Evolutionary conservation across 345 rosid genomes (phyloP).

Genomic region (Eucalyptus tenuipes): DNA sequence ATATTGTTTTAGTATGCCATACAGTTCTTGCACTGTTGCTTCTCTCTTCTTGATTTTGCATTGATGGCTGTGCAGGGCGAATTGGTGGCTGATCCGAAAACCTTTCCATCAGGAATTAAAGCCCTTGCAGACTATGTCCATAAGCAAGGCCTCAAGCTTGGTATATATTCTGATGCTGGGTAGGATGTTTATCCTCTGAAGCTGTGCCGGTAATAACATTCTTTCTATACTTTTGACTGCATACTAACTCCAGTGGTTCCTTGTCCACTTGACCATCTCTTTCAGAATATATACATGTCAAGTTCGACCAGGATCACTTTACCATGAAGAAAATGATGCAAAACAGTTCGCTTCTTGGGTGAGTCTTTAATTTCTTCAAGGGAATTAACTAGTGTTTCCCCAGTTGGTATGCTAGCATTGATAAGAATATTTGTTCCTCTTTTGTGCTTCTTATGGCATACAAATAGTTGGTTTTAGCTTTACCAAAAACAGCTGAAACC

Average conservation of each 20-base stretch:
- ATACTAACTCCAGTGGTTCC: background rate
- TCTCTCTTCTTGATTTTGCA: background rate
- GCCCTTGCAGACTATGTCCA: slow-evolving; percentile 81
- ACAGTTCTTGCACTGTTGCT: background rate
- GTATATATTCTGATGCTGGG: slow-evolving; percentile 99
- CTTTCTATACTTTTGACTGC: background rate
- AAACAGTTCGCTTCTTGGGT: slow-evolving; percentile 87
- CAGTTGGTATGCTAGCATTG: background rate
- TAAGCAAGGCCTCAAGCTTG: slow-evolving; percentile 83
- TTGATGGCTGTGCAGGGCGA: slow-evolving; percentile 47
- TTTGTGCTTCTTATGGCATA: background rate
- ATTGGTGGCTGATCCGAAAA: slow-evolving; percentile 60
- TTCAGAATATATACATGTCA: slow-evolving; percentile 74
- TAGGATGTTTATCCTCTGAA: slow-evolving; percentile 15
- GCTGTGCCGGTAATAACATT: background rate
- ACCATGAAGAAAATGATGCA: slow-evolving; percentile 79
- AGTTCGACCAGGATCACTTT: slow-evolving; percentile 96
- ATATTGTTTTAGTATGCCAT: background rate
- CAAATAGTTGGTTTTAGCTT: background rate
- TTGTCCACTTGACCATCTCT: slow-evolving; percentile 1
- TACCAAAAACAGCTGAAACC: background rate
- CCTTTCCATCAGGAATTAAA: slow-evolving; percentile 89
- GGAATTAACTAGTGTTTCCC: background rate
- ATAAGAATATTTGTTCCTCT: background rate
- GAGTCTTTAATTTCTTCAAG: slow-evolving; percentile 15